A percentile compares a stretch with the other conserved stretches of the same genome.
Evolutionary conservation across 441 rosid species (phyloP).

Genomic region (Pelargonium fulgidum): DNA sequence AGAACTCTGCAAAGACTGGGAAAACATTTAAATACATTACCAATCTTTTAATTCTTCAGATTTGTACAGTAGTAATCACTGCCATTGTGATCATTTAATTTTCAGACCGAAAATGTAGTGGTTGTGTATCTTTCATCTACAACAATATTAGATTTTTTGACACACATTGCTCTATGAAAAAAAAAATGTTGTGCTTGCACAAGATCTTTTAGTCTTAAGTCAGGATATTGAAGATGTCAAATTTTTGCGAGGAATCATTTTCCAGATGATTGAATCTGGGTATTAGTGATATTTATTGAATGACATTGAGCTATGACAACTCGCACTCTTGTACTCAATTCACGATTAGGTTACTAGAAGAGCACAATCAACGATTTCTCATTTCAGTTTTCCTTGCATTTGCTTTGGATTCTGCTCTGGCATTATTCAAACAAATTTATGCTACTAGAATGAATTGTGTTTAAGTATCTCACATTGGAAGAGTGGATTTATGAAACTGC

Average conservation of each 20-base stretch:
- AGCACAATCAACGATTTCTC: neutral
- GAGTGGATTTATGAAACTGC: neutral
- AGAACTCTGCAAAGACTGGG: neutral
- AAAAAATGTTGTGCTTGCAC: neutral
- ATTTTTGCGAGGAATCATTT: neutral
- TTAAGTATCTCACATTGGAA: neutral
- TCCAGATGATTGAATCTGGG: neutral
- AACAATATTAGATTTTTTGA: neutral
- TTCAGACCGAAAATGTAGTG: neutral
- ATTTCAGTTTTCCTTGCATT: neutral
- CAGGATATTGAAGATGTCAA: neutral
- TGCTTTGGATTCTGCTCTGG: neutral
- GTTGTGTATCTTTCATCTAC: neutral
- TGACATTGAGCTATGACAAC: neutral
- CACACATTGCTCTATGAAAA: neutral
- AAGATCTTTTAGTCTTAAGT: neutral
- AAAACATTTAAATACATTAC: neutral
- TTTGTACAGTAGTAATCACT: neutral
- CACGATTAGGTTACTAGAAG: neutral
- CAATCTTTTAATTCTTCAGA: neutral
- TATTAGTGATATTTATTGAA: neutral
- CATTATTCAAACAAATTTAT: neutral
- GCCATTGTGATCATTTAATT: neutral
- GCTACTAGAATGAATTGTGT: neutral
- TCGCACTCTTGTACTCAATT: neutral